Evolutionary conservation across 139 green algal genomes (phyloP).

Genomic region (Ettlia oleoabundans): DNA sequence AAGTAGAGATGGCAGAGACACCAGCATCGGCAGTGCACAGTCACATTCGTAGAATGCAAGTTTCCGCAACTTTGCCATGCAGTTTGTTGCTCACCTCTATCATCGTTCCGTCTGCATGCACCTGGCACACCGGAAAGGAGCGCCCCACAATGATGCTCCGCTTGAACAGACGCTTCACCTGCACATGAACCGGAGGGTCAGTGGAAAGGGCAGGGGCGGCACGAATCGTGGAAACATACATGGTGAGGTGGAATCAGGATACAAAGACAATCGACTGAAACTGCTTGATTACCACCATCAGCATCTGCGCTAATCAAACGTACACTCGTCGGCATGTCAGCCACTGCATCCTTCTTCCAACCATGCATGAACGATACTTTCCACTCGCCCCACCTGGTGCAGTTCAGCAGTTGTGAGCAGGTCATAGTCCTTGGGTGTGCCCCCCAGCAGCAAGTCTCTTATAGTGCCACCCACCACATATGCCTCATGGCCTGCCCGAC

Average conservation of each 20-base stretch:
- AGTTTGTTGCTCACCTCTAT: slow-evolving; percentile 53
- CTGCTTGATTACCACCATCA: too few relatives aligned
- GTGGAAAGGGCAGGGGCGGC: neutral
- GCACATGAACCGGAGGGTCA: too few relatives aligned
- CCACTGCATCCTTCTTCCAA: too few relatives aligned
- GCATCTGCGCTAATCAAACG: too few relatives aligned
- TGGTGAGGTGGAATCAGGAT: neutral
- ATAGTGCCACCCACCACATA: slow-evolving; percentile 81
- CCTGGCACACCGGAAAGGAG: slow-evolving; percentile 64
- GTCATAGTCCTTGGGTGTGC: slow-evolving; percentile 72
- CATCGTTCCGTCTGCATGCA: slow-evolving; percentile 20
- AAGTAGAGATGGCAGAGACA: too few relatives aligned
- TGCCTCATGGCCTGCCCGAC: slow-evolving; percentile 59
- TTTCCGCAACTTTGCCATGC: neutral
- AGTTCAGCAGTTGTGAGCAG: slow-evolving; percentile 65
- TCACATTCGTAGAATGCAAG: too few relatives aligned
- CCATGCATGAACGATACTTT: too few relatives aligned
- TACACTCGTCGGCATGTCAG: too few relatives aligned
- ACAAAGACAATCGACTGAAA: too few relatives aligned
- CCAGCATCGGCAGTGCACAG: too few relatives aligned
- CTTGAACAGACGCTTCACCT: slow-evolving; percentile 52
- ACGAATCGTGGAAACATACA: neutral
- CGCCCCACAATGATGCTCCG: slow-evolving; percentile 57
- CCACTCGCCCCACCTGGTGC: too few relatives aligned
- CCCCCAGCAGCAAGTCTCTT: slow-evolving; percentile 67